Base-by-base conservation (phyloP, 164 flowering plant genomes). In the Stephania cephalantha region DNA sequence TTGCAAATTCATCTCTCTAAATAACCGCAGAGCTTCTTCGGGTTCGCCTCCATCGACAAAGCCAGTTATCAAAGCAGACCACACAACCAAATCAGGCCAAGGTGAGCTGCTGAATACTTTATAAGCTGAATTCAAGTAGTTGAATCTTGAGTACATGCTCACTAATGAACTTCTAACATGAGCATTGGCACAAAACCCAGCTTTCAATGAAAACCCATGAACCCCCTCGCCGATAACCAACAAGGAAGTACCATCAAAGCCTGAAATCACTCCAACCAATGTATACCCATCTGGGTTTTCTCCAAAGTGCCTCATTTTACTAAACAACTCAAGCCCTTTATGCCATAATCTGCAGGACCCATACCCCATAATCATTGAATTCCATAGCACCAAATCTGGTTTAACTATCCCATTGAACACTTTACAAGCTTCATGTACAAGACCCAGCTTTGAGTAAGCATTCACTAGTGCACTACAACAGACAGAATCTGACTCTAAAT, bases 21-120 rank as follows among this genome's bases (percentile, higher is more conserved):
- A 89, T 44, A 83, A 76, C 5, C 45, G 6, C 65, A 88, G 31
- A 2, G 91, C 90, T 61, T 79, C 82, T 48, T 75, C 78, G 61
- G 72, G 50, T 0, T 92, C 84, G 25, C 92, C 90, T 55, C 80
- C 80, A 22, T 86, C 87, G 46, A 87, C 81, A 78, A 83, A 86
- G 1, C 95, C 98, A 46, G 90, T 79, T 78, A 92, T 85, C 78
- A 94, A 74, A 75, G 97, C 75, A 61, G 96, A 89, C 93, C 93
- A 92, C 25, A 88, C 77, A 69, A 94, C 90, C 68, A 90, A 79
- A 88, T 94, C 96, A 73, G 88, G 94, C 69, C 81, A 46, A 46
- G 55, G 29, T 46, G 90, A 71, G 72, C 76, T 76, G 20, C 74
- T 68, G 73, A 94, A 94, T 64, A 88, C 86, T 76, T 70, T 70